Percentiles rank a stretch among this genome's conserved stretches.
Conservation (phyloP, 2,329 filamentous ascomycete genomes). For the Venturia oleaginea region DNA sequence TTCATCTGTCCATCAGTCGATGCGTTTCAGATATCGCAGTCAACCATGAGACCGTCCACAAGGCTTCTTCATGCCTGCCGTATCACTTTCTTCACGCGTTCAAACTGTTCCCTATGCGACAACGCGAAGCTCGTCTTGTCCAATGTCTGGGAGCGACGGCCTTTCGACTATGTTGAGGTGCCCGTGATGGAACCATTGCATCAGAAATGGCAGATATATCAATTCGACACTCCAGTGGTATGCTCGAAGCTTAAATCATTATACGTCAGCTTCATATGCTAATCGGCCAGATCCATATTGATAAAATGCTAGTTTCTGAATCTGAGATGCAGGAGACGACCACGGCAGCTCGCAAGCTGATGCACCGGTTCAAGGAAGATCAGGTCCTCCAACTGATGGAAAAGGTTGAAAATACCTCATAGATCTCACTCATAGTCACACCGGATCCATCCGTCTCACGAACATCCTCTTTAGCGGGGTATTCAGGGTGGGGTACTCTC, state of each 20-base stretch:
- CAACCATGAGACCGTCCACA: conserved; percentile 1
- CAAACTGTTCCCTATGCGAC: conserved; percentile 61
- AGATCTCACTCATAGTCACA: not conserved
- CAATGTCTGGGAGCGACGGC: conserved; percentile 55
- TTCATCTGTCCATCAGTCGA: not conserved
- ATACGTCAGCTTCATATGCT: conserved; percentile 2
- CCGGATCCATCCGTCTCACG: not conserved
- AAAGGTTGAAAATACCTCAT: conserved; percentile 26
- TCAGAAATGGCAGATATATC: conserved; percentile 64
- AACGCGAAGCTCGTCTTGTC: conserved; percentile 60
- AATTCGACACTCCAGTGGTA: conserved; percentile 76
- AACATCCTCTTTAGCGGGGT: not conserved
- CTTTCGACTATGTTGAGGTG: conserved; percentile 60
- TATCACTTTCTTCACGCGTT: conserved; percentile 67
- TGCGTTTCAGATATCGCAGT: not conserved
- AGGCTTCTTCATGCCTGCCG: conserved; percentile 25
- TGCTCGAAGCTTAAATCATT: conserved; percentile 16
- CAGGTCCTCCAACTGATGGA: conserved; percentile 64
- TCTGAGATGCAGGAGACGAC: conserved; percentile 46
- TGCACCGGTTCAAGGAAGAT: conserved; percentile 64
- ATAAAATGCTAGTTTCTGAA: conserved; percentile 39
- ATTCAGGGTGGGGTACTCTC: not conserved
- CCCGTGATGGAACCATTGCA: conserved; percentile 57
- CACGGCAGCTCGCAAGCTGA: conserved; percentile 58
- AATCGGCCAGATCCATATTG: conserved; percentile 48